Base-by-base conservation (phyloP, 495 filamentous ascomycete species). In the Niebla homalea region DNA sequence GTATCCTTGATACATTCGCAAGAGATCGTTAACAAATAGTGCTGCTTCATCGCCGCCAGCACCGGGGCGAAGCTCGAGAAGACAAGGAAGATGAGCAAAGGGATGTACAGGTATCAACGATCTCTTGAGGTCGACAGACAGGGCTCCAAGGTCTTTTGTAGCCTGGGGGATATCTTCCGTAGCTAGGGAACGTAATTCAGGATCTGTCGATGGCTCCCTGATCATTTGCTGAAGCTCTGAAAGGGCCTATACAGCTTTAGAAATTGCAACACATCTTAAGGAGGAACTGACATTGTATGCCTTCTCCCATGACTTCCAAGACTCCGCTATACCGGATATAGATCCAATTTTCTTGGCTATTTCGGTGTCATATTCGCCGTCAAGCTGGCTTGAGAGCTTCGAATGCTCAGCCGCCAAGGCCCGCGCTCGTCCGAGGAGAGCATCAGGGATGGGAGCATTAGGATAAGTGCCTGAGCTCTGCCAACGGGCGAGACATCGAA, bases 11-110 rank as follows among this genome's bases (percentile, higher is more conserved):
- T 98, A 98, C 92, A 98, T 96, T 53, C 78, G 76, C 45, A 95
- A 73, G 29, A 98, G 67, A 55, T 95, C 81, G 40, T 79, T 81
- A 35, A 89, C 87, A 56, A 98, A 98, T 49, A 94, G 73, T 12
- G 83, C 82, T 2, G 90, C 90, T 64, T 98, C 92, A 52, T 83
- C 80, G 15, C 92, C 92, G 39, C 92, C 92, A n/a, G 87, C 88
- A 2, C 92, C 92, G 5, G 92, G 92, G 3, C 88, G 79, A 35
- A 98, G 84, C 64, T 98, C 92, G 36, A 98, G 63, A 36, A 98
- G 70, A 56, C 90, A 95, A 38, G 88, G 86, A 56, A 98, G 79
- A 50, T 87, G 75, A n/a, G 87, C 87, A 61, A 97, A 98, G 5
- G 93, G 90, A 60, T 98, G 89, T 43, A 78, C 76, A 5, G 90